These are phyloP conservation scores for Maudiozyma bulderi DNA, from an alignment of 805 yeast genomes.

Conservation along the genomic window DNA sequence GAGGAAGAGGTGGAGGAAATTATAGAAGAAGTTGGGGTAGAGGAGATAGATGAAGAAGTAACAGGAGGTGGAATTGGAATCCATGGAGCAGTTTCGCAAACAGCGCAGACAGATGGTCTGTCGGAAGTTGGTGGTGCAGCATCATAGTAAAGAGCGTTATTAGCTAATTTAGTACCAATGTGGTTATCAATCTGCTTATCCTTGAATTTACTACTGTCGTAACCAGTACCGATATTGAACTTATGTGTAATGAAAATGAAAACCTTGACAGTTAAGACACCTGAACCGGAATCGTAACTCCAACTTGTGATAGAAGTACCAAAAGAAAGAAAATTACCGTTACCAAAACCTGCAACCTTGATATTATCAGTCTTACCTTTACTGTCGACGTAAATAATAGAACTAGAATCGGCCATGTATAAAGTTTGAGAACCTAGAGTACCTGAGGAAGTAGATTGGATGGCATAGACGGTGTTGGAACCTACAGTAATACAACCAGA, in stretches of 20 bases:
- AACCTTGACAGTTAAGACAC: conserved; percentile 6
- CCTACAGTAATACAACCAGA: conserved; percentile 11
- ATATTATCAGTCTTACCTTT: conserved; percentile 6
- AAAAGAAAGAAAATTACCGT: conserved; percentile 6
- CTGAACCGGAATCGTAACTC: conserved; percentile 6
- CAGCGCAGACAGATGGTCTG: conserved; percentile 2
- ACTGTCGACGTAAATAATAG: conserved; percentile 7
- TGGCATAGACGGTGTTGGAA: conserved; percentile 4
- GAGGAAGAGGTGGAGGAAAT: neutral
- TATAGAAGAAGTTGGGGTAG: neutral
- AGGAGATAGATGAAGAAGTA: neutral
- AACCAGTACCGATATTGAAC: conserved; percentile 9
- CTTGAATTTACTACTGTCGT: conserved; percentile 3
- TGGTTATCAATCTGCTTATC: conserved; percentile 1
- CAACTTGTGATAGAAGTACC: conserved; percentile 3
- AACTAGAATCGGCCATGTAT: conserved; percentile 6
- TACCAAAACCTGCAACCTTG: conserved; percentile 7
- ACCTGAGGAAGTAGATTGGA: conserved; percentile 1
- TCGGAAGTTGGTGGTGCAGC: conserved; percentile 2
- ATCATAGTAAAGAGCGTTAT: conserved; percentile 4
- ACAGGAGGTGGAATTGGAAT: conserved; percentile 2
- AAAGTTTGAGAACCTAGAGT: conserved; percentile 7
- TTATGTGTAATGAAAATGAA: conserved; percentile 2
- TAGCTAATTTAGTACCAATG: conserved; percentile 3
- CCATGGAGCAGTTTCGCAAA: conserved; percentile 5